Evolutionary conservation across 2,329 filamentous ascomycete genomes (phyloP).

Genomic region (Botryotinia globosa): DNA sequence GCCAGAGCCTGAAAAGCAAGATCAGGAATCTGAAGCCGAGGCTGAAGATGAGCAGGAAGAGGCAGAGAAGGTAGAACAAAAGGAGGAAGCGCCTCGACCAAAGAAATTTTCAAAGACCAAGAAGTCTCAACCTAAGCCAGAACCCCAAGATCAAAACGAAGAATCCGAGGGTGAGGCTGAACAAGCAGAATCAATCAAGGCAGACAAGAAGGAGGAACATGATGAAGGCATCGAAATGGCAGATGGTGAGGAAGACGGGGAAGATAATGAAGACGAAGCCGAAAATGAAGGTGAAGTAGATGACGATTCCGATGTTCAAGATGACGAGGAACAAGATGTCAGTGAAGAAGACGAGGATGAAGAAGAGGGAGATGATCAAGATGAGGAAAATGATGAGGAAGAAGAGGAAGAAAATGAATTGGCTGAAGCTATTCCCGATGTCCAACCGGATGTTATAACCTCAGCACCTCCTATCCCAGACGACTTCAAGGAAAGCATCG

Average conservation of each 20-base stretch:
- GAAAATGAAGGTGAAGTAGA: neutral
- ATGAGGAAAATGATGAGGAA: constrained; percentile 12
- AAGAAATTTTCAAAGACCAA: constrained; percentile 5
- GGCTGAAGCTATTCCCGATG: constrained; percentile 1
- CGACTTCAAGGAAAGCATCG: neutral
- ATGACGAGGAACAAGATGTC: constrained; percentile 12
- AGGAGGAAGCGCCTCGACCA: neutral
- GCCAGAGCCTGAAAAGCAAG: constrained; percentile 27
- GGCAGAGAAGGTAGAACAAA: constrained; percentile 45
- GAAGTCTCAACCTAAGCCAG: neutral
- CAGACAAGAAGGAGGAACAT: constrained; percentile 8
- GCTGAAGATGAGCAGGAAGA: constrained; percentile 39
- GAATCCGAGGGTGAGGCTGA: constrained; percentile 9
- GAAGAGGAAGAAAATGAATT: constrained; percentile 6
- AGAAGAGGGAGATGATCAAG: neutral
- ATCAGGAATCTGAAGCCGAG: constrained; percentile 4
- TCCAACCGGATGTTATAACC: constrained; percentile 16
- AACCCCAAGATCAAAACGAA: neutral
- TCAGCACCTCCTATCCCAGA: constrained; percentile 19
- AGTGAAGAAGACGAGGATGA: constrained; percentile 6
- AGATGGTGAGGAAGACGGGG: constrained; percentile 12
- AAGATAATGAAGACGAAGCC: neutral
- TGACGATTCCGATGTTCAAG: neutral
- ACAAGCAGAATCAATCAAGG: neutral
- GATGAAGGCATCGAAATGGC: constrained; percentile 17